Base-by-base conservation (phyloP, 2,329 filamentous ascomycete genomes). In the Periconia digitata region DNA sequence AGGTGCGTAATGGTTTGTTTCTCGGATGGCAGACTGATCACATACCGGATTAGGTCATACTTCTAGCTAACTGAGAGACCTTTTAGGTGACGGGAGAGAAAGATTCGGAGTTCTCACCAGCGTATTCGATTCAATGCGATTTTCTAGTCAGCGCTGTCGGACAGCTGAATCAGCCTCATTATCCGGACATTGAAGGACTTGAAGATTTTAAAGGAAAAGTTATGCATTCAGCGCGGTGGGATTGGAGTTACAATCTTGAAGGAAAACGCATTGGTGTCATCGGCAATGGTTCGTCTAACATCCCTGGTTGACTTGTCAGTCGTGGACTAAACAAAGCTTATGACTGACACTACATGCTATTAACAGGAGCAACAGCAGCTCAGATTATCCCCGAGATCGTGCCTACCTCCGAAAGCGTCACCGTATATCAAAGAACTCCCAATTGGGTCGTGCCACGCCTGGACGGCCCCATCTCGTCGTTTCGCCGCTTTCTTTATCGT, bases 201-300 rank as follows among this genome's bases (percentile, higher is more conserved):
- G 66, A 76, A 0, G 64, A 69, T 6, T 82, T 80, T 47, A 63
- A 74, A 35, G 79, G 80, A 2, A 81, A 80, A 63, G 68, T 75
- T 46, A 81, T 79, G 72, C 81, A 84, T 51, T 79, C 76, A 2
- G 79, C 81, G 4, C 64, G 80, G n/a, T 84, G 81, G 80, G 80
- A 84, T 50, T 83, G 80, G 79, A 79, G 73, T 37, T 82, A 81
- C 52, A 73, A 77, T 42, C 56, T 82, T n/a, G 63, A 68, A 23
- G 78, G 72, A 8, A 84, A 84, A 69, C 76, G 74, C 43, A 75
- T 85, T 35, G 82, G 76, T 0, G 65, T 85, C n/a, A 78, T 85
- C 32, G 82, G 83, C 2, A 85, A 82, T 59, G 81, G 79, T 76
- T 56, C 24, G 63, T 49, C 8, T 20, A 17, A 36, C 23, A 23